Conservation (phyloP, 768 basidiomycete genomes). For the Hortiboletus flavorubellus region DNA sequence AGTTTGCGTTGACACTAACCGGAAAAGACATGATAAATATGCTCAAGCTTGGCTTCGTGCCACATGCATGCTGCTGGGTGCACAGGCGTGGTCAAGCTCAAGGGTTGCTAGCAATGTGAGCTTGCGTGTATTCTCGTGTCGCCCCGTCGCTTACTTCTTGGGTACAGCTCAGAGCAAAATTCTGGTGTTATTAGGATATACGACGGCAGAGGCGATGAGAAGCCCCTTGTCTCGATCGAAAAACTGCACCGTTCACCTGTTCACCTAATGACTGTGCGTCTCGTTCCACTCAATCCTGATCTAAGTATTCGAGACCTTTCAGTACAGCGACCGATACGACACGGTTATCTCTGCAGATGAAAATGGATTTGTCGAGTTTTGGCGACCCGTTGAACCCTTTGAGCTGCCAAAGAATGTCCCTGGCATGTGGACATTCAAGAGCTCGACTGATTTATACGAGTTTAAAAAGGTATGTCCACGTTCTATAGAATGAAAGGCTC, state of each 20-base stretch:
- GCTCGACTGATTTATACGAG: constrained; percentile 90
- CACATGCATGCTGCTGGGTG: constrained; percentile 93
- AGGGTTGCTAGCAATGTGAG: constrained; percentile 83
- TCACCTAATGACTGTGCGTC: constrained; percentile 81
- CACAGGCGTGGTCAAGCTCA: constrained; percentile 86
- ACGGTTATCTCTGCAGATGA: constrained; percentile 94
- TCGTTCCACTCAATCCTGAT: neutral
- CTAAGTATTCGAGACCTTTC: neutral
- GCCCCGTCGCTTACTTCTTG: constrained; percentile 14
- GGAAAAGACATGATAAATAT: constrained; percentile 96
- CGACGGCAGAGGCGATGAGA: constrained; percentile 84
- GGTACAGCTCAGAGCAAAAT: constrained; percentile 68
- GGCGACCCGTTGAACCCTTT: constrained; percentile 90
- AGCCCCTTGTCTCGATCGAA: constrained; percentile 70
- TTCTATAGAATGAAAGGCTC: neutral
- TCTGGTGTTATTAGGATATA: constrained; percentile 82
- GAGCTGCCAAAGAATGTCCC: constrained; percentile 72
- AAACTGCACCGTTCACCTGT: constrained; percentile 86
- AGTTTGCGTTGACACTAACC: neutral
- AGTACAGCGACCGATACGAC: constrained; percentile 92
- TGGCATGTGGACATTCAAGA: constrained; percentile 88
- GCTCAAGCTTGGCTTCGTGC: constrained; percentile 81
- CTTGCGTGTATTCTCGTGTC: constrained; percentile 20
- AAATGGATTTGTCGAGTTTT: constrained; percentile 93
- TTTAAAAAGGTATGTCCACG: constrained; percentile 81